phyloP scores from a whole-genome alignment of 1,284 basidiomycete genomes.

The Cryptococcus sp. region DNA sequence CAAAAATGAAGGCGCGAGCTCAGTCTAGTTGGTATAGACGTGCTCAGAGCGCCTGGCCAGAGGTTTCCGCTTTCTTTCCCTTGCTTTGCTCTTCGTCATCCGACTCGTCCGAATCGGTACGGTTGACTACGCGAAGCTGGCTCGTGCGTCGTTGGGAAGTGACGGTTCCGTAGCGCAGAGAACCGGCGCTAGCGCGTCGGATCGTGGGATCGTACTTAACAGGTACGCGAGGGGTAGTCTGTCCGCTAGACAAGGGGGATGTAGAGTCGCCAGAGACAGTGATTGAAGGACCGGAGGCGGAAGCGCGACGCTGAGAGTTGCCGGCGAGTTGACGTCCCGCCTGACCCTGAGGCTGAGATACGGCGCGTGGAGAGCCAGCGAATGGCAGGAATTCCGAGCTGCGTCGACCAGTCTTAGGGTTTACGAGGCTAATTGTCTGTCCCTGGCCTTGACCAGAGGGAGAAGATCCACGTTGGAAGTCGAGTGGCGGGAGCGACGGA shows the following conservation, averaged over 20 bases:
- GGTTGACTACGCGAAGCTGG: constrained; percentile 33
- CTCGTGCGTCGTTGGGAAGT: constrained; percentile 19
- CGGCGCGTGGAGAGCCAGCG: constrained; percentile 10
- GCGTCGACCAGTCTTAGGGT: constrained; percentile 17
- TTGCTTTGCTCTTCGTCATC: background rate
- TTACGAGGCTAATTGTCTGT: constrained; percentile 23
- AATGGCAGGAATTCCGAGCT: constrained; percentile 25
- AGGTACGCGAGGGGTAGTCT: constrained; percentile 11
- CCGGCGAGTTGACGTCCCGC: constrained; percentile 22
- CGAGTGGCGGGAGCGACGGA: constrained; percentile 38
- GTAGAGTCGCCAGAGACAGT: background rate
- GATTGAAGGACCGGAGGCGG: constrained; percentile 18
- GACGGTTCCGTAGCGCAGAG: constrained; percentile 3
- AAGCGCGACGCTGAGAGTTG: constrained; percentile 19
- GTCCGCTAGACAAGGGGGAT: constrained; percentile 14
- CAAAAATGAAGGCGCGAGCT: too few species aligned
- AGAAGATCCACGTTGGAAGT: constrained; percentile 61
- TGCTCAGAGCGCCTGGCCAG: background rate
- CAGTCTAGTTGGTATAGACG: background rate
- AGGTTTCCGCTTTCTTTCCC: background rate
- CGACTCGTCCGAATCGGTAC: constrained; percentile 16
- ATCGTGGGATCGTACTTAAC: constrained; percentile 4
- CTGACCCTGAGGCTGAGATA: constrained; percentile 24
- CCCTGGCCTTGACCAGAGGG: constrained; percentile 56
- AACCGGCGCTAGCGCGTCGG: constrained; percentile 9